A percentile compares a stretch with the other conserved stretches of the same genome.
phyloP scores from a whole-genome alignment of 2,329 filamentous ascomycete genomes.

The Aspergillus sp. region DNA sequence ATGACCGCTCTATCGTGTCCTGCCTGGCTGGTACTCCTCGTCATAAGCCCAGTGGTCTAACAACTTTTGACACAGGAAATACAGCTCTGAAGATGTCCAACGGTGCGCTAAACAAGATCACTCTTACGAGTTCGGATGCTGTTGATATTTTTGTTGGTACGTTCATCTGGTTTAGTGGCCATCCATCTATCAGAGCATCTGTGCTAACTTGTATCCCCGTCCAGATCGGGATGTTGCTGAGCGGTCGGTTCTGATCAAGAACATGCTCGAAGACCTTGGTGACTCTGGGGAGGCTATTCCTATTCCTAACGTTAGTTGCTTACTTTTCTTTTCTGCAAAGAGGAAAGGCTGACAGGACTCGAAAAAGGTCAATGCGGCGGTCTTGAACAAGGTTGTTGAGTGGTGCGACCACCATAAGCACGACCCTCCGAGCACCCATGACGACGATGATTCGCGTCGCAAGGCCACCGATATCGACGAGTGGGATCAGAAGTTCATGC shows the following conservation, averaged over 20 bases:
- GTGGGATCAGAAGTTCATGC: constrained; percentile 99
- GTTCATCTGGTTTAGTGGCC: constrained; percentile 12
- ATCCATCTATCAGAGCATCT: background rate
- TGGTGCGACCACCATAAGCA: constrained; percentile 95
- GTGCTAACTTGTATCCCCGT: constrained; percentile 23
- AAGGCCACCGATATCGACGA: constrained; percentile 99
- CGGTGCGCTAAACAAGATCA: constrained; percentile 4
- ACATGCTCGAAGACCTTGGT: constrained; percentile 91
- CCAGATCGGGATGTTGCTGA: constrained; percentile 75
- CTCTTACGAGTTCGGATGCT: constrained; percentile 10
- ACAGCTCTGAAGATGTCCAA: background rate
- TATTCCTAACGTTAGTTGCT: constrained; percentile 52
- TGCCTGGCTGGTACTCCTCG: no score
- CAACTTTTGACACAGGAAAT: no score
- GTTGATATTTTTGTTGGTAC: constrained; percentile 43
- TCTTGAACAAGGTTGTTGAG: constrained; percentile 91
- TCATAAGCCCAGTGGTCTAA: no score
- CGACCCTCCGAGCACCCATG: constrained; percentile 70
- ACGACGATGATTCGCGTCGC: constrained; percentile 89
- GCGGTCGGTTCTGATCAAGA: constrained; percentile 92
- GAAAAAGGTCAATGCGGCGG: constrained; percentile 72
- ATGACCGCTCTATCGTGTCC: no score
- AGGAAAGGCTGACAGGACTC: constrained; percentile 1
- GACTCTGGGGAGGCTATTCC: constrained; percentile 53
- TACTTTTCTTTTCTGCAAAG: background rate